A percentile compares a stretch with the other conserved stretches of the same genome.
Evolutionary conservation across 2,329 filamentous ascomycete species (phyloP).

Genomic region (Fusarium falciforme): DNA sequence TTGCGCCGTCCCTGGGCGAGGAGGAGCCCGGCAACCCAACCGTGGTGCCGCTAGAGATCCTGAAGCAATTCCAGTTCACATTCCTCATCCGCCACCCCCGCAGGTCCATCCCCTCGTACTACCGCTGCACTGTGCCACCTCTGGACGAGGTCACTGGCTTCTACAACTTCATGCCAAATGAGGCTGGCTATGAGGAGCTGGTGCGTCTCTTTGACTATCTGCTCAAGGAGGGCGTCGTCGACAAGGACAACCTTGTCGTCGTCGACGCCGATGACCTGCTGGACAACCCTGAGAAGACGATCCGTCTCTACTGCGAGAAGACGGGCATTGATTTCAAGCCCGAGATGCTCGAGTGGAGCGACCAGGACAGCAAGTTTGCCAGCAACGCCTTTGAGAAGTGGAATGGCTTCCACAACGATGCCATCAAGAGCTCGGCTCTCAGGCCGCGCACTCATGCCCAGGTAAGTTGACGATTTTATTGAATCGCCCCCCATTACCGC

Average conservation of each 20-base stretch:
- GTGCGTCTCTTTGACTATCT: conserved; percentile 90
- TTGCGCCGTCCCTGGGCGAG: conserved; percentile 83
- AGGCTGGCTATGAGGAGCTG: conserved; percentile 92
- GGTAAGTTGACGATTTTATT: conserved; percentile 55
- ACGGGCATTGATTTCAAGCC: conserved; percentile 81
- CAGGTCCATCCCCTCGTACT: conserved; percentile 91
- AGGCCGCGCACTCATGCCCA: conserved; percentile 74
- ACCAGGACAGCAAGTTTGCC: conserved; percentile 78
- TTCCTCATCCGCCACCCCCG: conserved; percentile 98
- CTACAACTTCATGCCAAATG: conserved; percentile 84
- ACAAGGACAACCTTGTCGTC: conserved; percentile 81
- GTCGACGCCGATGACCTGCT: conserved; percentile 95
- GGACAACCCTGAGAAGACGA: conserved; percentile 80
- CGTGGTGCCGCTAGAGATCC: conserved; percentile 78
- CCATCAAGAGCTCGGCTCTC: conserved; percentile 82
- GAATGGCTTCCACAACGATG: conserved; percentile 97
- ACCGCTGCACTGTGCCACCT: conserved; percentile 91
- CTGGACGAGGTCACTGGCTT: conserved; percentile 86
- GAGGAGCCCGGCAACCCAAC: conserved; percentile 82
- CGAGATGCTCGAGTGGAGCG: conserved; percentile 87
- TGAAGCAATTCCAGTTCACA: conserved; percentile 89
- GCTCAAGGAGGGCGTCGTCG: conserved; percentile 74
- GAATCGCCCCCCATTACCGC: conserved; percentile 8
- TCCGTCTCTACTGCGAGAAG: conserved; percentile 83
- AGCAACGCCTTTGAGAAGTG: conserved; percentile 90